These are phyloP conservation scores for Claviceps sp. DNA, from an alignment of 2,329 filamentous ascomycete species.

Conservation along the genomic window DNA sequence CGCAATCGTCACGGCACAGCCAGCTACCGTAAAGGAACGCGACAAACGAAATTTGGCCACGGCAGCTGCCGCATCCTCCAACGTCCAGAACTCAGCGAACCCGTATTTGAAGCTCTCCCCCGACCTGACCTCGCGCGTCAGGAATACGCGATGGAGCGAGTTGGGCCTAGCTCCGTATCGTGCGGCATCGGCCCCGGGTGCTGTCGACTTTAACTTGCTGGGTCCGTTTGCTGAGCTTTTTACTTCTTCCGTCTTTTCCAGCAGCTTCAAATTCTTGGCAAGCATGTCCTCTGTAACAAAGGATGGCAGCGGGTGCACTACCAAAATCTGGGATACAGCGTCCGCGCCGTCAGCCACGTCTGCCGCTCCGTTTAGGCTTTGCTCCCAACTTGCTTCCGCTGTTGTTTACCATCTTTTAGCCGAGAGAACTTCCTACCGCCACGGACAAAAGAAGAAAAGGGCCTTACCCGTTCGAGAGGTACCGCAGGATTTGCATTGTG, in stretches of 20 bases:
- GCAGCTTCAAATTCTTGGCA: conserved; percentile 57
- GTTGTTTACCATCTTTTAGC: not conserved
- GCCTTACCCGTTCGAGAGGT: conserved; percentile 17
- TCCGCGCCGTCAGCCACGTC: conserved; percentile 38
- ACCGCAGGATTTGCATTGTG: conserved; percentile 25
- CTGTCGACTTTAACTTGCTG: conserved; percentile 45
- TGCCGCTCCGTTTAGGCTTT: conserved; percentile 32
- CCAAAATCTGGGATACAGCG: conserved; percentile 58
- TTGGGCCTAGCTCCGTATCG: conserved; percentile 59
- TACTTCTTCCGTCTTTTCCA: conserved; percentile 47
- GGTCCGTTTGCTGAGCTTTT: conserved; percentile 30
- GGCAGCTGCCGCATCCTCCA: conserved; percentile 64
- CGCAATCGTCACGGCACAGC: conserved; percentile 54
- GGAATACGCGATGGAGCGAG: conserved; percentile 62
- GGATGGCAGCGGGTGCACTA: conserved; percentile 57
- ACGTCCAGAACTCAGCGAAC: conserved; percentile 68
- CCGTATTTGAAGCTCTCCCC: conserved; percentile 69
- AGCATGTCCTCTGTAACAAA: conserved; percentile 61
- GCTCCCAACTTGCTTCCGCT: conserved; percentile 15
- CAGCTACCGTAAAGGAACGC: conserved; percentile 66
- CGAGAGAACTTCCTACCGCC: not conserved
- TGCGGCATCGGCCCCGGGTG: conserved; percentile 38
- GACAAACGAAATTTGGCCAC: conserved; percentile 57
- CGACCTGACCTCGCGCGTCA: conserved; percentile 59
- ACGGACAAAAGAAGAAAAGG: not conserved